These are phyloP conservation scores for Cystobasidium tubakii DNA, from an alignment of 768 basidiomycete species.

Conservation along the genomic window DNA sequence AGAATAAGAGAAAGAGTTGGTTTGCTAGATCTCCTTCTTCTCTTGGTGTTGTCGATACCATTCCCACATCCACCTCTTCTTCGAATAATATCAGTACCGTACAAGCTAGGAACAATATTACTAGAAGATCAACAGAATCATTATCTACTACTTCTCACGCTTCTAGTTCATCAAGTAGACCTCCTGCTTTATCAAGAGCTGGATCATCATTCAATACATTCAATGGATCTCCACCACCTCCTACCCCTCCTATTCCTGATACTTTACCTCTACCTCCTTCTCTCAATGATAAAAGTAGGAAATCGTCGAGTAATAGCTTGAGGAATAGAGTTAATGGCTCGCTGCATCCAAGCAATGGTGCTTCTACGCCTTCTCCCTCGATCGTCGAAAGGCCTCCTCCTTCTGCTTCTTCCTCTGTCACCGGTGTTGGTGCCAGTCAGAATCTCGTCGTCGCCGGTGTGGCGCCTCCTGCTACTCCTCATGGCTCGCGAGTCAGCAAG, in stretches of 20 bases:
- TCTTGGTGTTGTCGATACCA: background rate
- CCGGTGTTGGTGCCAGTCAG: background rate
- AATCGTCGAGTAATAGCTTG: background rate
- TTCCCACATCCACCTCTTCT: background rate
- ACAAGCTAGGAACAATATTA: background rate
- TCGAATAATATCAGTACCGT: no score
- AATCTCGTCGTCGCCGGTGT: background rate
- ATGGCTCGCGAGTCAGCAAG: background rate
- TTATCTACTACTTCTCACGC: background rate
- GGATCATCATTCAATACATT: background rate
- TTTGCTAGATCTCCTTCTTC: slow-evolving; percentile 12
- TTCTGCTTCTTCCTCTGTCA: background rate
- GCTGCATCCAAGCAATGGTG: background rate
- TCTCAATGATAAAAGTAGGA: background rate
- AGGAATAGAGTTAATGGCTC: background rate
- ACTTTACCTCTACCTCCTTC: slow-evolving; percentile 4
- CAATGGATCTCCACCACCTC: background rate
- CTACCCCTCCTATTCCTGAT: slow-evolving; percentile 8
- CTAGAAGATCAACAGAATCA: background rate
- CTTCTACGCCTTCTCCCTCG: slow-evolving; percentile 1
- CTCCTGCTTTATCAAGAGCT: background rate
- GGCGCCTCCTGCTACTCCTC: background rate
- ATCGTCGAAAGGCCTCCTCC: background rate
- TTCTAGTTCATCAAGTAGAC: background rate
- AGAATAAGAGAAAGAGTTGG: slow-evolving; percentile 11